Evolutionary conservation across 257 asterid species (phyloP).

Genomic region (Haberlea rhodopensis): DNA sequence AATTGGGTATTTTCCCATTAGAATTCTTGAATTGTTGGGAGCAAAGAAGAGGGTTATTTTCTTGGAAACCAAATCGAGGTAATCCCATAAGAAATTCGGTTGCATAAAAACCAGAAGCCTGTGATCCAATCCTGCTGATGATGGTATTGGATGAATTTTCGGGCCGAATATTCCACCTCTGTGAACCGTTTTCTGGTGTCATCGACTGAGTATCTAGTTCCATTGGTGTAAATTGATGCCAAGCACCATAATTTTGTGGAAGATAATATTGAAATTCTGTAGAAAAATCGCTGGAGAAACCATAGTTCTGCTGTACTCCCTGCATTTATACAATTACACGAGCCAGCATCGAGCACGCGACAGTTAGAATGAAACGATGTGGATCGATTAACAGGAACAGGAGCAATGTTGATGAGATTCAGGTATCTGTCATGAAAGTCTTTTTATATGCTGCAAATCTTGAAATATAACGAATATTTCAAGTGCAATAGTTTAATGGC

Average conservation of each 20-base stretch:
- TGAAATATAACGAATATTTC: conserved; percentile 36
- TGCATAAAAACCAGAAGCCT: conserved; percentile 48
- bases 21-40: conserved; percentile 37
- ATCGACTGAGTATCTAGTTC: conserved; percentile 34
- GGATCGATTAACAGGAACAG: conserved; percentile 8
- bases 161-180: conserved; percentile 31
- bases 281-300: conserved; percentile 33
- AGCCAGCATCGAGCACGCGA: conserved; percentile 26
- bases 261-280: conserved; percentile 29
- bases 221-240: conserved; percentile 32
- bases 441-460: conserved; percentile 31
- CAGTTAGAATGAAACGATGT: background rate
- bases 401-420: conserved; percentile 13
- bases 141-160: conserved; percentile 39
- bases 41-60: conserved; percentile 15
- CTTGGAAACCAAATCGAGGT: conserved; percentile 36
- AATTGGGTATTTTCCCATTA: conserved; percentile 23
- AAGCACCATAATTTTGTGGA: conserved; percentile 31
- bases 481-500: conserved; percentile 30
- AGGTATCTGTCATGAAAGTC: conserved; percentile 17
- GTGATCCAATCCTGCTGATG: conserved; percentile 60
- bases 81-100: conserved; percentile 52
- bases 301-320: conserved; percentile 39
- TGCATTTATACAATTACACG: conserved; percentile 34
- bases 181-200: conserved; percentile 25